Base-by-base conservation (phyloP, 2,329 filamentous ascomycete genomes). In the Meredithiella fracta region DNA sequence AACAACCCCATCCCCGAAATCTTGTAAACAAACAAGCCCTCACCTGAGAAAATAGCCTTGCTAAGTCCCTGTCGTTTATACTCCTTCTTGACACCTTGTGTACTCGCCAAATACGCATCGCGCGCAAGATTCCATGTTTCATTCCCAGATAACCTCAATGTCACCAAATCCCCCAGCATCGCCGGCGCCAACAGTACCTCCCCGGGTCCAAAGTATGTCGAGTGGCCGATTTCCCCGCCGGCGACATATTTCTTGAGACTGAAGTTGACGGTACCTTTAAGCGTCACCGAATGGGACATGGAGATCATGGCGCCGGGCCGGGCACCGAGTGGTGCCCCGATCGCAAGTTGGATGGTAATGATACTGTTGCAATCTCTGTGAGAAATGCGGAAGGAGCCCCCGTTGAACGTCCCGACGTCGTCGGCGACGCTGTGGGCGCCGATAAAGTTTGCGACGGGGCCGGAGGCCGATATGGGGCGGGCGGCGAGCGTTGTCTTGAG, bases 341-440 rank as follows among this genome's bases (percentile, higher is more conserved):
- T 85, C 11, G 91, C 91, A 49, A 97, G 71, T 67, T 96, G 91
- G 22, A 96, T 69, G 0, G 90, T 97, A 60, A 96, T 69, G 61
- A 96, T 83, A 1, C 86, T 89, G 67, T 97, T 98, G 58, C 80
- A 83, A 67, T 96, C 89, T 22, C 92, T 78, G 65, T 98, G 92
- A 64, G 86, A 92, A 65, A 97, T 89, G 47, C 92, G 78, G 67
- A 91, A 98, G 65, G 86, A 91, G 11, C 92, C 92, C 15, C 92
- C 92, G 66, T 97, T 97, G 73, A 97, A 98, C 0, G 85, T 92
- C n/a, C 92, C 92, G 1, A 94, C 80, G 62, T 95, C 90, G 67
- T 97, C 92, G 29, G 80, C 73, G 0, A 77, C 76, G 0, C 83
- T 72, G 7, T 42, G 26, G 1, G 59, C 58, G 20, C 59, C 59